Conservation (phyloP, 129 eudicot genomes). For the Lactuca saligna region DNA sequence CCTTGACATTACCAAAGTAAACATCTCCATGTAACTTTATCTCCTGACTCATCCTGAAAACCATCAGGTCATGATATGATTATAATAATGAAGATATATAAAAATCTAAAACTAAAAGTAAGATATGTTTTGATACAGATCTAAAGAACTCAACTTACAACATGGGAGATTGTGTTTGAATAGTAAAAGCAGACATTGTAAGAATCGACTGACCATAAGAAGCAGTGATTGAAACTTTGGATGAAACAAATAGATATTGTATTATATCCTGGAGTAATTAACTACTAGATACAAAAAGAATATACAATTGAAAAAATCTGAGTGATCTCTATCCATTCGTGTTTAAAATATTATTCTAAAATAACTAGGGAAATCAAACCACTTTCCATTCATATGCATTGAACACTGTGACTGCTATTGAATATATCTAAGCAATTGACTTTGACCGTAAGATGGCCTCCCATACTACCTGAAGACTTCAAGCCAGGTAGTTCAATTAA, state of each 20-base stretch:
- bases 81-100: too few relatives aligned
- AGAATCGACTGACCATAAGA: slow-evolving; percentile 10
- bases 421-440: slow-evolving; percentile 24
- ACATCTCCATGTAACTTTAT: slow-evolving; percentile 67
- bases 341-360: slow-evolving; percentile 1
- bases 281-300: slow-evolving; percentile 3
- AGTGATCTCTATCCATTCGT: slow-evolving; percentile 11
- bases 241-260: slow-evolving; percentile 8
- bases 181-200: slow-evolving; percentile 2
- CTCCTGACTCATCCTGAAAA: slow-evolving; percentile 56
- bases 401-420: slow-evolving; percentile 10
- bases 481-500: slow-evolving; percentile 9
- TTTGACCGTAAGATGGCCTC: slow-evolving; percentile 24
- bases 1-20: slow-evolving; percentile 59
- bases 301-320: slow-evolving; percentile 7
- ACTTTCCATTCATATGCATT: slow-evolving; percentile 3
- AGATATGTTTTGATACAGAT: slow-evolving; percentile 3
- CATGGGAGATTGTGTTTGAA: background rate
- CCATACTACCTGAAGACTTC: slow-evolving; percentile 24
- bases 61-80: slow-evolving; percentile 3
- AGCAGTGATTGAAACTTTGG: slow-evolving; percentile 6
- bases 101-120: background rate
- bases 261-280: slow-evolving; percentile 14
- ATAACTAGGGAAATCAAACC: slow-evolving; percentile 14
- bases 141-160: background rate